Conservation (phyloP, 768 basidiomycete genomes). For the Phanerochaete sordida region DNA sequence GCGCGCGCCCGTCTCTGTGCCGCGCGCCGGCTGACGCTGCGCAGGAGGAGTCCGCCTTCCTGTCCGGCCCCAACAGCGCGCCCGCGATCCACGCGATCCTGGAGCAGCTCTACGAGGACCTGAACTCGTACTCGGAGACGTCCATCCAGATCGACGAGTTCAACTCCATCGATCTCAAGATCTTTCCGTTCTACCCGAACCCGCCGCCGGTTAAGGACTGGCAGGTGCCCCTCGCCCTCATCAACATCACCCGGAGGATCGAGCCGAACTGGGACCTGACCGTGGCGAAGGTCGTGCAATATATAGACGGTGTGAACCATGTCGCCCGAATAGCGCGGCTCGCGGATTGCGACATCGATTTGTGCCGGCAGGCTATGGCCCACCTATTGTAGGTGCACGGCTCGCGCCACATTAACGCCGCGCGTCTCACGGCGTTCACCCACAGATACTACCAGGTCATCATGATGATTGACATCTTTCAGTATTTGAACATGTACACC, state of each 20-base stretch:
- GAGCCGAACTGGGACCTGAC: conserved; percentile 98
- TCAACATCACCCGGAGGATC: conserved; percentile 73
- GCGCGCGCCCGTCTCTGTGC: conserved; percentile 20
- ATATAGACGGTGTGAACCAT: conserved; percentile 90
- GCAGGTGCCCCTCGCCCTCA: conserved; percentile 91
- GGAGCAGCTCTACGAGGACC: conserved; percentile 94
- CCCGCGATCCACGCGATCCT: conserved; percentile 76
- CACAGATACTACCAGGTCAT: conserved; percentile 93
- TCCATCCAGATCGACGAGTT: conserved; percentile 88
- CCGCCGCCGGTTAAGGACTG: conserved; percentile 88
- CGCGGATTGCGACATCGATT: conserved; percentile 80
- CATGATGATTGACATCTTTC: conserved; percentile 96
- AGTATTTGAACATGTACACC: conserved; percentile 97
- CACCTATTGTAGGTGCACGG: conserved; percentile 86
- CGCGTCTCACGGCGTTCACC: background rate
- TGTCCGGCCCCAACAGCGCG: conserved; percentile 71
- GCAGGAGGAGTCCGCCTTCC: conserved; percentile 85
- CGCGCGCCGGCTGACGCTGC: background rate
- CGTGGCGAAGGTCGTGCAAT: conserved; percentile 77
- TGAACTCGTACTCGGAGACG: conserved; percentile 97
- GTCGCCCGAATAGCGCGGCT: conserved; percentile 88
- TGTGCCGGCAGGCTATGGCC: conserved; percentile 84
- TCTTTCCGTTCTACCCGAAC: conserved; percentile 96
- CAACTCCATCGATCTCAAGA: conserved; percentile 93
- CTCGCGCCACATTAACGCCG: background rate